Conservation (phyloP, 495 filamentous ascomycete genomes). For the Trichoderma erinaceum region DNA sequence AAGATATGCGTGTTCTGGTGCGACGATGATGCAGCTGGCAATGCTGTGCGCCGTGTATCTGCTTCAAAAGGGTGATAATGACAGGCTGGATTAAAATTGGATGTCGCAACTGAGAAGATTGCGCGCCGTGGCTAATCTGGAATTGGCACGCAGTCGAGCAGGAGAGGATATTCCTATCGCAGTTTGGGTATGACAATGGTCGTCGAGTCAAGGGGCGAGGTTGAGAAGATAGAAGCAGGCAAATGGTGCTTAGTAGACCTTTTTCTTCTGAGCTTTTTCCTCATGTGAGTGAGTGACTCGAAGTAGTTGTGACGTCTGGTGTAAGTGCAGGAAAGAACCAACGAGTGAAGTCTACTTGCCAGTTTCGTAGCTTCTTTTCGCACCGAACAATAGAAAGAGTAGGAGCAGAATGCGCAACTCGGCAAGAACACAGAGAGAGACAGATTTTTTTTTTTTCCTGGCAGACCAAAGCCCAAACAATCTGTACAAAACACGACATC, state of each 20-base stretch:
- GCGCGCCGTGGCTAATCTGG: not conserved
- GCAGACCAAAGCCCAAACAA: not conserved
- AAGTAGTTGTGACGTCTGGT: not conserved
- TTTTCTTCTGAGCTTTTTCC: too few species aligned
- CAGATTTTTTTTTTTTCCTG: not conserved
- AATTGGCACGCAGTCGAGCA: not conserved
- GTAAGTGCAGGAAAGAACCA: conserved; percentile 2
- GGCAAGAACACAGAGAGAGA: not conserved
- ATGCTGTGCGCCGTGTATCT: not conserved
- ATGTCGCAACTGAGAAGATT: not conserved
- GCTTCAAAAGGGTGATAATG: not conserved
- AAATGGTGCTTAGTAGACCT: not conserved
- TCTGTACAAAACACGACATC: not conserved
- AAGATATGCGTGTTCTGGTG: conserved; percentile 1
- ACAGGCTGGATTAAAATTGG: not conserved
- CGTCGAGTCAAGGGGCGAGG: not conserved
- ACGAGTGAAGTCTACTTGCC: not conserved
- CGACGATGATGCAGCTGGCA: not conserved
- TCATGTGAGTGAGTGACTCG: not conserved
- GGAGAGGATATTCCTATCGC: not conserved
- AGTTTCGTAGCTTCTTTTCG: not conserved
- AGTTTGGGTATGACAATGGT: not conserved
- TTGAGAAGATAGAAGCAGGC: not conserved
- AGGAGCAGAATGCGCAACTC: not conserved
- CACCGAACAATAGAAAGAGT: not conserved